These are phyloP conservation scores for Ceratocystiopsis minuta DNA, from an alignment of 2,329 filamentous ascomycete species.

Conservation along the genomic window DNA sequence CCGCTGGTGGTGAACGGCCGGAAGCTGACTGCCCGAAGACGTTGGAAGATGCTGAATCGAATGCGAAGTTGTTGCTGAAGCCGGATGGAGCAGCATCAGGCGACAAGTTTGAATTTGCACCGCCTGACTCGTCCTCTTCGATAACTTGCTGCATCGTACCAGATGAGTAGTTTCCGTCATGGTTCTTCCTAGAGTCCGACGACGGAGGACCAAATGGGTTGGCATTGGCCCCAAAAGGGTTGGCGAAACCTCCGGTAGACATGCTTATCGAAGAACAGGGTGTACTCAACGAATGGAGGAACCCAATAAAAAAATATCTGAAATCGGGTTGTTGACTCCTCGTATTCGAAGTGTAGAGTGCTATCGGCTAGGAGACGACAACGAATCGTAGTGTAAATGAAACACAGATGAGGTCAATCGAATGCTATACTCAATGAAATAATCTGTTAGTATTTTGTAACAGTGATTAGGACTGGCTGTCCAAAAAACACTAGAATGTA, in stretches of 20 bases:
- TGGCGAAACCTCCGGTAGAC: constrained; percentile 62
- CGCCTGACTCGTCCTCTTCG: constrained; percentile 53
- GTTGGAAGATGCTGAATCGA: not conserved
- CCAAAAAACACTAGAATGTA: no score
- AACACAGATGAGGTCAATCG: no score
- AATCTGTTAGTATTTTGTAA: no score
- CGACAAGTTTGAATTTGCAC: no score
- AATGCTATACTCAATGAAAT: no score
- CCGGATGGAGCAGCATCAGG: no score
- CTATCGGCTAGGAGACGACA: no score
- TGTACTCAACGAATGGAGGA: not conserved
- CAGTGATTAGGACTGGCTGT: no score
- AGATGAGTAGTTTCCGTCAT: constrained; percentile 6
- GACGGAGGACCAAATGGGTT: constrained; percentile 50
- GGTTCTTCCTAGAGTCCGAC: constrained; percentile 17
- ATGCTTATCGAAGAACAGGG: constrained; percentile 22
- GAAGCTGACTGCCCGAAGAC: constrained; percentile 19
- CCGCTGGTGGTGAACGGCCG: constrained; percentile 30
- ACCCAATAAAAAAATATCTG: no score
- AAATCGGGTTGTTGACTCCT: no score
- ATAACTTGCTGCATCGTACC: constrained; percentile 38
- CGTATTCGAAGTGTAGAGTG: no score
- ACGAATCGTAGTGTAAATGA: no score
- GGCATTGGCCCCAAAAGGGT: constrained; percentile 45
- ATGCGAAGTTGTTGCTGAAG: constrained; percentile 14